These are phyloP conservation scores for Rhinocladiella similis DNA, from an alignment of 2,329 filamentous ascomycete species.

Conservation along the genomic window DNA sequence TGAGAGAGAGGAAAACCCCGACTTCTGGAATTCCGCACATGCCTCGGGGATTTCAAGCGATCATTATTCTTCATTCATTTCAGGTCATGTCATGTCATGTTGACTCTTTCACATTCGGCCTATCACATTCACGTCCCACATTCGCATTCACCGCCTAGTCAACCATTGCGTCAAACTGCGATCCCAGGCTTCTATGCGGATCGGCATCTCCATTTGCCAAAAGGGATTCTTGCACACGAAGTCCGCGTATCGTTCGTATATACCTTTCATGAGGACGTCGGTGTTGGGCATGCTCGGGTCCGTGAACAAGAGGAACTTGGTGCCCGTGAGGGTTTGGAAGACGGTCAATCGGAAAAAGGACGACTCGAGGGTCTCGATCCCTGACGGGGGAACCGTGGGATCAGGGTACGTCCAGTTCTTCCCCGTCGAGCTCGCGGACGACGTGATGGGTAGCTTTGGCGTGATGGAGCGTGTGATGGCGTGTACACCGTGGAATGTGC, in stretches of 20 bases:
- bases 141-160: constrained; percentile 57
- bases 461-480: constrained; percentile 61
- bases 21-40: too few species aligned
- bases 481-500: constrained; percentile 89
- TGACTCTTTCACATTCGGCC: too few species aligned
- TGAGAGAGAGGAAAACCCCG: too few species aligned
- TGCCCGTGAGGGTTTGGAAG: constrained; percentile 91
- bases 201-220: constrained; percentile 96
- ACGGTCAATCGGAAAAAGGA: constrained; percentile 95
- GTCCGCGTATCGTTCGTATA: constrained; percentile 94
- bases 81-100: too few species aligned
- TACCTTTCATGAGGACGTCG: constrained; percentile 76
- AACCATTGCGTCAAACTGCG: constrained; percentile 79
- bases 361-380: constrained; percentile 89
- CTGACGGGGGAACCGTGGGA: constrained; percentile 49
- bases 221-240: constrained; percentile 99
- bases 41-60: too few species aligned
- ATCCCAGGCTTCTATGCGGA: constrained; percentile 94
- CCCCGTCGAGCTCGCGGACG: constrained; percentile 33
- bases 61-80: too few species aligned
- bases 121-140: too few species aligned
- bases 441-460: constrained; percentile 38
- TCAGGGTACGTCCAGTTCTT: constrained; percentile 32
- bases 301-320: constrained; percentile 94
- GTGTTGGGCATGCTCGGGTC: constrained; percentile 85